phyloP scores from a whole-genome alignment of 371 early-diverging fungal genomes.

The Lichtheimia ornata region DNA sequence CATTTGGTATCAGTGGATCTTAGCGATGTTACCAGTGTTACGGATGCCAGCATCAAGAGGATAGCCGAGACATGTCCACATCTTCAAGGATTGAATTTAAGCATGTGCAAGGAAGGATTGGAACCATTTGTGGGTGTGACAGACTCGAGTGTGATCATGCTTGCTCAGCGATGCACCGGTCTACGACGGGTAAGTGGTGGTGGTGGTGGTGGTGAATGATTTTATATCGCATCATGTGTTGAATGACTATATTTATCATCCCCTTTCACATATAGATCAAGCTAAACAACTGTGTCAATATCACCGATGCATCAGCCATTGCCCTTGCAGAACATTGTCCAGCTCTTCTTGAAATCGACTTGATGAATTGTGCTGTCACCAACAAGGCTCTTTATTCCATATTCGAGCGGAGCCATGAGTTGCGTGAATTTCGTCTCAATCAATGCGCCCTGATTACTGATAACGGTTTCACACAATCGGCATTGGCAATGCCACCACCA shows the following conservation, averaged over 20 bases:
- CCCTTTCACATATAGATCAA: conserved; percentile 48
- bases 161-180: conserved; percentile 37
- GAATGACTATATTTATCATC: conserved; percentile 1
- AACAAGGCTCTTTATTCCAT: conserved; percentile 48
- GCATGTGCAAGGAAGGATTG: conserved; percentile 33
- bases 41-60: conserved; percentile 29
- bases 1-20: conserved; percentile 45
- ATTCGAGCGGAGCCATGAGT: conserved; percentile 44
- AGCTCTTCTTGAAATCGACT: conserved; percentile 58
- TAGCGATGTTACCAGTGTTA: conserved; percentile 39
- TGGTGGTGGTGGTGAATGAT: background rate
- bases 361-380: conserved; percentile 57
- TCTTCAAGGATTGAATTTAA: conserved; percentile 49
- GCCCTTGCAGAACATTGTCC: conserved; percentile 57
- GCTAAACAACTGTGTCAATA: conserved; percentile 51
- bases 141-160: conserved; percentile 36
- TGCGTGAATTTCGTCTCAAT: conserved; percentile 59
- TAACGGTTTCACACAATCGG: conserved; percentile 42
- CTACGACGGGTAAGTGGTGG: conserved; percentile 39
- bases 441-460: conserved; percentile 50
- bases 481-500: conserved; percentile 16
- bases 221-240: background rate
- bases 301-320: conserved; percentile 54
- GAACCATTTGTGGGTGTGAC: conserved; percentile 33
- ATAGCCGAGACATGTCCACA: conserved; percentile 42